phyloP scores from a whole-genome alignment of 140 eudicot genomes.

The Stevia rebaudiana region DNA sequence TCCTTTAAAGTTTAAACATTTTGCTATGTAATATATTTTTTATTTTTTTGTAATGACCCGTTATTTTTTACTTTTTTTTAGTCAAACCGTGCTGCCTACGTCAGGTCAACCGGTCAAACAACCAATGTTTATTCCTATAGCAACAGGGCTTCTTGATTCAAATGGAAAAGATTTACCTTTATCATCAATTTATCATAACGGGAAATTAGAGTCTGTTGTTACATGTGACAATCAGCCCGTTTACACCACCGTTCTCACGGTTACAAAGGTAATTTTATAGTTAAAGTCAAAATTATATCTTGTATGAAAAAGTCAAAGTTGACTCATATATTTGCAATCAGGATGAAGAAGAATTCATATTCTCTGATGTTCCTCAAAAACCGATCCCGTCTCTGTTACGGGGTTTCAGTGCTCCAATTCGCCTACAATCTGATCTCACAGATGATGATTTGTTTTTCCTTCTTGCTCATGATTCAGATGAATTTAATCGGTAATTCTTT shows the following conservation, averaged over 20 bases:
- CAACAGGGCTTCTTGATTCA: constrained; percentile 81
- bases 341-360: constrained; percentile 90
- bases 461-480: constrained; percentile 98
- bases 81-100: constrained; percentile 91
- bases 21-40: not conserved
- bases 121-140: constrained; percentile 91
- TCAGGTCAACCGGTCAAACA: constrained; percentile 86
- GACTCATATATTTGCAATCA: constrained; percentile 18
- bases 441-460: constrained; percentile 79
- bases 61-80: constrained; percentile 7
- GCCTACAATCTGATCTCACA: constrained; percentile 82
- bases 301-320: not conserved
- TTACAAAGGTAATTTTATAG: constrained; percentile 61
- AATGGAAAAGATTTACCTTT: constrained; percentile 84
- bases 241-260: constrained; percentile 67
- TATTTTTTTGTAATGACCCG: not conserved
- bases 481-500: constrained; percentile 69
- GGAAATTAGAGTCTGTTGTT: constrained; percentile 53
- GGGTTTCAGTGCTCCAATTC: constrained; percentile 93
- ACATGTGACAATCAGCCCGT: constrained; percentile 42
- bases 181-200: constrained; percentile 59
- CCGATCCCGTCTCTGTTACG: constrained; percentile 86
- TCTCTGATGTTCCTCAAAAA: constrained; percentile 58
- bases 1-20: not conserved
- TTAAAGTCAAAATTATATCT: not conserved